Percentiles rank a stretch among this genome's conserved stretches.
Evolutionary conservation across 1,284 basidiomycete species (phyloP).

Genomic region (Lignosus rhinocerotis): DNA sequence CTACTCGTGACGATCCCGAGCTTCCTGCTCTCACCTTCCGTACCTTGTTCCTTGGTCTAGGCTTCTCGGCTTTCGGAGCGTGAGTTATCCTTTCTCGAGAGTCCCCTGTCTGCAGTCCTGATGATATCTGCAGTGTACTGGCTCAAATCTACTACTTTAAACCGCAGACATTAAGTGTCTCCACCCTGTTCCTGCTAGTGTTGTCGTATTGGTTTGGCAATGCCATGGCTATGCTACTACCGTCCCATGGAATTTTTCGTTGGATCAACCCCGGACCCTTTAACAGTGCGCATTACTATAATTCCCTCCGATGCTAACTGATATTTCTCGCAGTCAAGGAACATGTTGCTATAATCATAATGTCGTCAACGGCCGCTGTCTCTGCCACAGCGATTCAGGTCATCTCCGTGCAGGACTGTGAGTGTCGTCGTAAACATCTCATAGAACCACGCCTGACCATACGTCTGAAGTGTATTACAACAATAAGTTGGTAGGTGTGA

Average conservation of each 20-base stretch:
- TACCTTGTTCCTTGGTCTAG: conserved; percentile 38
- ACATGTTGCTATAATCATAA: conserved; percentile 38
- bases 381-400: conserved; percentile 40
- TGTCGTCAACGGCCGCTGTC: conserved; percentile 37
- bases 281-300: background rate
- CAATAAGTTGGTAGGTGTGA: conserved; percentile 31
- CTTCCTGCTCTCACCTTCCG: conserved; percentile 40
- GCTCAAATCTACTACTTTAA: conserved; percentile 43
- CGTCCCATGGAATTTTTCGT: conserved; percentile 35
- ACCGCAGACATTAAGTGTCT: conserved; percentile 36
- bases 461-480: conserved; percentile 32
- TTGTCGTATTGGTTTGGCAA: conserved; percentile 41
- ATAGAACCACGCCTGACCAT: background rate
- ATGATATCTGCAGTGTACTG: conserved; percentile 34
- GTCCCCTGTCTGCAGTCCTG: conserved; percentile 3
- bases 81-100: conserved; percentile 16
- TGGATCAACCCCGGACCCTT: conserved; percentile 41
- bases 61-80: conserved; percentile 37
- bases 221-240: conserved; percentile 34
- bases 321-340: conserved; percentile 30
- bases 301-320: background rate
- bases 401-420: conserved; percentile 38
- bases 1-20: conserved; percentile 39
- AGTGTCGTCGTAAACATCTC: conserved; percentile 2
- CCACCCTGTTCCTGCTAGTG: conserved; percentile 37